Conservation (phyloP, 2,329 filamentous ascomycete genomes). For the Paracamarosporium sp. region DNA sequence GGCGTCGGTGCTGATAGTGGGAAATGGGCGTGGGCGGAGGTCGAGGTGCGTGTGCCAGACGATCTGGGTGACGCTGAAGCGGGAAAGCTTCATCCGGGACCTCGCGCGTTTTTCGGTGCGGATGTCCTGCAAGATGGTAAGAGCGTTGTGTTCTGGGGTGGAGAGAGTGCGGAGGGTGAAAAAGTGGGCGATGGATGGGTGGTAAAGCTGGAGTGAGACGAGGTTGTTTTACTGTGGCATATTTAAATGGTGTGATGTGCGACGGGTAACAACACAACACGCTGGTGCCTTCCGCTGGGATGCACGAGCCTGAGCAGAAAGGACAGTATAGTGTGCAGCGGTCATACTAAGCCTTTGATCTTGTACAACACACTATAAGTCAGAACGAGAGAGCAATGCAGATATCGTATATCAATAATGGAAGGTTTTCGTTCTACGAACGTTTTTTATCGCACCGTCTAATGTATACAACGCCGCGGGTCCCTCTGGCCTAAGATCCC, state of each 20-base stretch:
- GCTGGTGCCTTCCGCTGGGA: no score
- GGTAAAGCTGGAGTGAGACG: constrained; percentile 42
- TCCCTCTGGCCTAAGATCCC: background rate
- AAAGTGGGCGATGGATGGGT: constrained; percentile 54
- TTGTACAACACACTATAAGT: no score
- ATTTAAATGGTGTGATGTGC: no score
- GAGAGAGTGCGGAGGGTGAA: constrained; percentile 51
- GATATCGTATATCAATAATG: no score
- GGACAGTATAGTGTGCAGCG: no score
- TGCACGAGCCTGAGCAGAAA: no score
- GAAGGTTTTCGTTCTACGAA: background rate
- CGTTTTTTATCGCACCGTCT: background rate
- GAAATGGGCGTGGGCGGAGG: constrained; percentile 51
- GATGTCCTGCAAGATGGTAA: constrained; percentile 46
- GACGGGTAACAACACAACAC: no score
- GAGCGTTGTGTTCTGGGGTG: constrained; percentile 52
- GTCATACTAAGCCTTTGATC: no score
- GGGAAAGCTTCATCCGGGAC: constrained; percentile 54
- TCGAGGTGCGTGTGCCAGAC: constrained; percentile 46
- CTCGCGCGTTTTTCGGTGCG: constrained; percentile 50
- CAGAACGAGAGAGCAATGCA: no score
- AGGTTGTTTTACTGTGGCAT: no score
- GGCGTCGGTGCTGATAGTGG: constrained; percentile 50
- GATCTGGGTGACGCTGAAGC: constrained; percentile 42
- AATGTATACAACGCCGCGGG: constrained; percentile 1